phyloP scores from a whole-genome alignment of 2,329 filamentous ascomycete species.

The Seiridium cupressi region DNA sequence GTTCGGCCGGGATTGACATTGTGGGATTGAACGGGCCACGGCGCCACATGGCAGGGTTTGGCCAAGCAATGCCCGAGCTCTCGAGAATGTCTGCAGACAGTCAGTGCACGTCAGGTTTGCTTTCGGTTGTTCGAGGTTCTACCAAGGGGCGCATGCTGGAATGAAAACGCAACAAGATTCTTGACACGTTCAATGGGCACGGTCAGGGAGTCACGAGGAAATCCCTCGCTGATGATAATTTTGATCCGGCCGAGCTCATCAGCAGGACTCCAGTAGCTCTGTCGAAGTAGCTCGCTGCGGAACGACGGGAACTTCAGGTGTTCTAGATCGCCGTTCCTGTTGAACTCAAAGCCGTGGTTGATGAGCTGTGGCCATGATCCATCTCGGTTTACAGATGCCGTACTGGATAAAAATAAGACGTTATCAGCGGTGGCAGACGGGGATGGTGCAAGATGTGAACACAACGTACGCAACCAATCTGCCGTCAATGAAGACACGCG shows the following conservation, averaged over 20 bases:
- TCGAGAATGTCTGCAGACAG: constrained; percentile 64
- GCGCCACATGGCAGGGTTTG: constrained; percentile 69
- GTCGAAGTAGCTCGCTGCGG: constrained; percentile 64
- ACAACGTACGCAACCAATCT: constrained; percentile 55
- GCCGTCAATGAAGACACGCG: constrained; percentile 69
- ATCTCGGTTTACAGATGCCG: constrained; percentile 51
- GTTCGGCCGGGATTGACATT: constrained; percentile 38
- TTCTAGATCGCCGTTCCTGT: constrained; percentile 57
- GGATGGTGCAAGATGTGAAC: neutral
- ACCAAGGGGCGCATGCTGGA: constrained; percentile 82
- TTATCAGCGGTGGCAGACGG: no score
- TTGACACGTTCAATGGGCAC: constrained; percentile 64
- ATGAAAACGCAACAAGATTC: constrained; percentile 76
- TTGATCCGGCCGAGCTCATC: constrained; percentile 75
- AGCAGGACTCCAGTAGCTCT: constrained; percentile 68
- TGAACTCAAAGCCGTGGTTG: constrained; percentile 45
- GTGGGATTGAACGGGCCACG: constrained; percentile 40
- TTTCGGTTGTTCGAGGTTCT: constrained; percentile 22
- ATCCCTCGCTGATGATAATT: constrained; percentile 72
- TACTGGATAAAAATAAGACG: constrained; percentile 35
- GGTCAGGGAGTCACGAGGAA: constrained; percentile 51
- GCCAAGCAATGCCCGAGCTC: constrained; percentile 74
- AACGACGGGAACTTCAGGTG: constrained; percentile 72
- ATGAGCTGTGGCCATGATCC: constrained; percentile 51
- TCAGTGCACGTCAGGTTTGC: no score